Evolutionary conservation across 192 early-diverging fungal genomes (phyloP), one percentile per base, ranked within the genome.

Genomic region (Backusella liffmaniae): DNA sequence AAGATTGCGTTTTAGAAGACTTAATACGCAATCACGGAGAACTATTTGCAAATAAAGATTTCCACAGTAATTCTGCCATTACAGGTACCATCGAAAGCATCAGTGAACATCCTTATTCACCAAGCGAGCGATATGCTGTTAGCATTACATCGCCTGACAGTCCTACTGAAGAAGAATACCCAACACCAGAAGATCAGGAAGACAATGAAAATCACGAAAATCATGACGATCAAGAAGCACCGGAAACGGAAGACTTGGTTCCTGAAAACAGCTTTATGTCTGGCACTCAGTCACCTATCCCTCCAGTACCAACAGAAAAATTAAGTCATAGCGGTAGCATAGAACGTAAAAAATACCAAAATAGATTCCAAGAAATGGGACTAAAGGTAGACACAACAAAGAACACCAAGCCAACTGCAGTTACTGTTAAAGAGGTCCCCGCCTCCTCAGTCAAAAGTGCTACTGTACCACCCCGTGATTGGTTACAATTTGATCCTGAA

Each of bases 1-100:
- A 66, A 9, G 82, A 83, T 42, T 73, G 76, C 65, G 79, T 83
- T 8, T 75, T 83, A 9, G 75, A 83, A 74, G 82, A 83, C 59
- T 70, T 83, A 21, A 80, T 83, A 39, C 21, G 72, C 34, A 66
- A 83, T 42, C 72, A 76, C 37, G 56, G 74, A 44, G 68, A 46
- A 12, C 44, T 83, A 6, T 83, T 83, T 44, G 73, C 72, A 26
- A 74, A 78, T 41, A 78, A 78, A 69, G 77, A 78, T 59, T 37
- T 78, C 15, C 72, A 73, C 32, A 78, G 51, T 59, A 66, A 72
- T 18, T 73, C 77, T 3, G 71, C 77, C 7, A 78, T 78, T 23
- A 78, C 77, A 16, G 77, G 77, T 35, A 66, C 65, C 8, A 78
- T 78, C 56, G 70, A 78, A 44, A 68, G 66, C 34, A 65, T 65